A percentile compares a stretch with the other conserved stretches of the same genome.
Conservation (phyloP, 1,284 basidiomycete genomes). For the Neonothopanus nambi region DNA sequence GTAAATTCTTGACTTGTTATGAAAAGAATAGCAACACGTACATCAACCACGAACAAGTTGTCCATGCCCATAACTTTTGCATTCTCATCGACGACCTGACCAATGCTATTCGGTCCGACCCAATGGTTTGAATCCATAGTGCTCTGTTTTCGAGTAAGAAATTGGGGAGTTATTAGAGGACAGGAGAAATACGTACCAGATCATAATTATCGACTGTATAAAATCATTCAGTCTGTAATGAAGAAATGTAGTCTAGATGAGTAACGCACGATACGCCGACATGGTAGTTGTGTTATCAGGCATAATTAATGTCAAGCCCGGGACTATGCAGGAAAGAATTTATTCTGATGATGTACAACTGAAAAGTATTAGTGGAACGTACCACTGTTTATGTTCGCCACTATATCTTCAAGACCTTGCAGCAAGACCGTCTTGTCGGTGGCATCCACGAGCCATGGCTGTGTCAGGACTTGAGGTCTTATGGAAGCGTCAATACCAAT, state of each 20-base stretch:
- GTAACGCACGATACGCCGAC: conserved; percentile 45
- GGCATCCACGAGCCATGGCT: conserved; percentile 61
- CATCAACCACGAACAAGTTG: conserved; percentile 51
- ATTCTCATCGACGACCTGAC: conserved; percentile 59
- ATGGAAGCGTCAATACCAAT: conserved; percentile 58
- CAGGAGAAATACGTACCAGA: conserved; percentile 30
- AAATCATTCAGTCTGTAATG: not conserved
- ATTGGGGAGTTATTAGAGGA: not conserved
- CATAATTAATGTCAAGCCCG: conserved; percentile 53
- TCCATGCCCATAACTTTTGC: conserved; percentile 57
- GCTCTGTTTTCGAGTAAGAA: conserved; percentile 17
- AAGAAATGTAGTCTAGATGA: not conserved
- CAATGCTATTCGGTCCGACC: conserved; percentile 54
- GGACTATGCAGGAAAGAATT: conserved; percentile 33
- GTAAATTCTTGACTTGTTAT: not conserved
- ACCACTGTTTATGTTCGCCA: conserved; percentile 42
- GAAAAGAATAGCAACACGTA: conserved; percentile 26
- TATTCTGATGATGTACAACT: not conserved
- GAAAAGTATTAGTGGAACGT: conserved; percentile 12
- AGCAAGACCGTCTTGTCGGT: conserved; percentile 53
- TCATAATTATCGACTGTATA: conserved; percentile 48
- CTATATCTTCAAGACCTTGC: conserved; percentile 49
- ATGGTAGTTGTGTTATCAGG: conserved; percentile 59
- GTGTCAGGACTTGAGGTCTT: conserved; percentile 45
- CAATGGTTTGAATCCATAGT: conserved; percentile 59